These are phyloP conservation scores for Lithohypha guttulata DNA, from an alignment of 2,329 filamentous ascomycete genomes.

Conservation along the genomic window DNA sequence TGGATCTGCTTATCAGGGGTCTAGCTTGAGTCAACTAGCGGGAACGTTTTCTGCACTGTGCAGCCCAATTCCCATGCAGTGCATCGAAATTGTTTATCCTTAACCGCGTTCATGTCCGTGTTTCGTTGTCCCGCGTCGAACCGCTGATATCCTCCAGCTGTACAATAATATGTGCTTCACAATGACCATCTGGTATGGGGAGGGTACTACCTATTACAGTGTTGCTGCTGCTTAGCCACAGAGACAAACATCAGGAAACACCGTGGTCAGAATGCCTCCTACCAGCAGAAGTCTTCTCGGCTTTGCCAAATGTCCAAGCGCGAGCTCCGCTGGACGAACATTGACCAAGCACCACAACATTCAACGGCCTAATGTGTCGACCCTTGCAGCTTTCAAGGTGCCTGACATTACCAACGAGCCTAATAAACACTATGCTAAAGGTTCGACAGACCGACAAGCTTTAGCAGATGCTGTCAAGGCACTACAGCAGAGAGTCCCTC, in stretches of 20 bases:
- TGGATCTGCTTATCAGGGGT: background rate
- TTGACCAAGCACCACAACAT: background rate
- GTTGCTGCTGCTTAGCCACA: too few species aligned
- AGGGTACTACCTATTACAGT: too few species aligned
- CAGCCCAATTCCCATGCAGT: background rate
- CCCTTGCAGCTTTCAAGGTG: conserved; percentile 74
- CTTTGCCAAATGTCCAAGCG: background rate
- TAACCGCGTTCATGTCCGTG: background rate
- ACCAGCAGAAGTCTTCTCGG: background rate
- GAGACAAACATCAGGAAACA: too few species aligned
- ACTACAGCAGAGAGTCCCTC: conserved; percentile 56
- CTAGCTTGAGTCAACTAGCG: background rate
- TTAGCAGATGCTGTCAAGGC: conserved; percentile 63
- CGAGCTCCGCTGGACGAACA: background rate
- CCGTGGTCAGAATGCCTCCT: background rate
- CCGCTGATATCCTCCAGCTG: background rate
- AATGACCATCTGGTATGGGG: too few species aligned
- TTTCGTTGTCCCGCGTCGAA: background rate
- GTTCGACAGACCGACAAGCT: conserved; percentile 64
- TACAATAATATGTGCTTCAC: background rate
- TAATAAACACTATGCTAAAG: conserved; percentile 88
- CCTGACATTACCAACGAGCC: conserved; percentile 84
- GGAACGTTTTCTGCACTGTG: background rate
- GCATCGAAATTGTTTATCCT: too few species aligned
- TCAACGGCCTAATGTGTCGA: conserved; percentile 30